A percentile compares a stretch with the other conserved stretches of the same genome.
phyloP scores from a whole-genome alignment of 257 asterid genomes.

The Solanum gandarillasii region DNA sequence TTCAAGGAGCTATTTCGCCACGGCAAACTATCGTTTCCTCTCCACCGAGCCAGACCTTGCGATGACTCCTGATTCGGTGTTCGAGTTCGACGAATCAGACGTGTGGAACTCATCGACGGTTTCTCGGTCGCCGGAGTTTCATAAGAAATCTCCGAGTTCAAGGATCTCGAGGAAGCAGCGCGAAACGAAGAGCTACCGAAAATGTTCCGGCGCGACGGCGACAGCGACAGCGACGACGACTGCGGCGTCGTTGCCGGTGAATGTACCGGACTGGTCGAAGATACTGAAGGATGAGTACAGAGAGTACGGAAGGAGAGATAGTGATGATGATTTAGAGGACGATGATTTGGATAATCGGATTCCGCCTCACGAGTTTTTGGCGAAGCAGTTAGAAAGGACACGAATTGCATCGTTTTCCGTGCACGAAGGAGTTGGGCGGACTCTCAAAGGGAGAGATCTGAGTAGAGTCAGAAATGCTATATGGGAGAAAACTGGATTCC shows the following conservation, averaged over 20 bases:
- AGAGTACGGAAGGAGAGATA: slow-evolving; percentile 9
- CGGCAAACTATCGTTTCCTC: not conserved
- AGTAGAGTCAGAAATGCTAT: slow-evolving; percentile 93
- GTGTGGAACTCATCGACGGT: slow-evolving; percentile 6
- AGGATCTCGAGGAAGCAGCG: not conserved
- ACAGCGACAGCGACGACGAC: not conserved
- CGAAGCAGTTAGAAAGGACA: slow-evolving; percentile 28
- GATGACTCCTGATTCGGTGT: not conserved
- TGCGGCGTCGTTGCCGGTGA: slow-evolving; percentile 16
- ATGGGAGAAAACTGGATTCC: slow-evolving; percentile 93
- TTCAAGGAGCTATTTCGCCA: slow-evolving; percentile 8
- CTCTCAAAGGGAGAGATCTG: slow-evolving; percentile 92
- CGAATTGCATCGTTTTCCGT: slow-evolving; percentile 75
- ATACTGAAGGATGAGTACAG: slow-evolving; percentile 18
- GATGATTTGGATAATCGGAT: slow-evolving; percentile 1
- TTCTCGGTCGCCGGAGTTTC: slow-evolving; percentile 4
- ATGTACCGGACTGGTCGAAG: slow-evolving; percentile 30
- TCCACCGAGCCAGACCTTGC: not conserved
- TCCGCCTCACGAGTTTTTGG: slow-evolving; percentile 34
- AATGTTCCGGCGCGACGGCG: not conserved
- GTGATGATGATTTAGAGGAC: not conserved
- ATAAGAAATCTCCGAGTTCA: not conserved
- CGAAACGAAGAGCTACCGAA: not conserved
- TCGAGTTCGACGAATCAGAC: slow-evolving; percentile 19
- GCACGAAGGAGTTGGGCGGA: slow-evolving; percentile 93